Evolutionary conservation across 441 rosid genomes (phyloP), one percentile per base, ranked within the genome.

Genomic region (Euphorbia celastroides): DNA sequence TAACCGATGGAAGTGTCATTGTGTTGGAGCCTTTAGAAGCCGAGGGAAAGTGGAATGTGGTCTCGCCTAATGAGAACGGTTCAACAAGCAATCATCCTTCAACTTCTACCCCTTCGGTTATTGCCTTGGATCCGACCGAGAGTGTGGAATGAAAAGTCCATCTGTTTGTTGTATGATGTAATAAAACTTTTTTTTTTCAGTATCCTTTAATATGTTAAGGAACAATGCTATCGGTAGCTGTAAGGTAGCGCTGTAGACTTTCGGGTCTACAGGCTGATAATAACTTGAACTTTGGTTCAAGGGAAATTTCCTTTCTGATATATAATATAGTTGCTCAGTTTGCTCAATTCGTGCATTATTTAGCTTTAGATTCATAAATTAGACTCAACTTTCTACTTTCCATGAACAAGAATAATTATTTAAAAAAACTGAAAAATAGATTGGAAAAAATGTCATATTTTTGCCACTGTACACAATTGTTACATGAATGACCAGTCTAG

Each of bases 11-110:
- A 14, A 65, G 70, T 1, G 84, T 88, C 25, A 73, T 80, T 50
- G 82, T 91, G 26, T 72, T 88, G 7, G 92, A 88, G 69, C 93
- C 97, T 0, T 76, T 78, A 11, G 93, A 88, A 50, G 76, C 84
- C 0, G 84, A 84, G 11, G 80, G 78, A 2, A 77, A 75, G 81
- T 87, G 95, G 95, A 83, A 80, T n/a, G 60, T 65, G 48, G 70
- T 80, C 2, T 86, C 84, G 22, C 75, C 79, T 5, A 64, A 70
- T n/a, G 84, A 88, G 59, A 88, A 79, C 41, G 87, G 84, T 2
- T 70, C 88, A 11, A 38, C 81, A 14, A 74, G 75, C 62, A 62
- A 76, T 22, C 54, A 62, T 48, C 59, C 70, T 55, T 34, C 44
- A 38, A 14, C 77, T 55, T 44, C 79, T 22, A 10, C 26, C 3